Percentiles rank a stretch among this genome's conserved stretches.
Evolutionary conservation across 2,329 filamentous ascomycete species (phyloP).

Genomic region (Exophiala sp.): DNA sequence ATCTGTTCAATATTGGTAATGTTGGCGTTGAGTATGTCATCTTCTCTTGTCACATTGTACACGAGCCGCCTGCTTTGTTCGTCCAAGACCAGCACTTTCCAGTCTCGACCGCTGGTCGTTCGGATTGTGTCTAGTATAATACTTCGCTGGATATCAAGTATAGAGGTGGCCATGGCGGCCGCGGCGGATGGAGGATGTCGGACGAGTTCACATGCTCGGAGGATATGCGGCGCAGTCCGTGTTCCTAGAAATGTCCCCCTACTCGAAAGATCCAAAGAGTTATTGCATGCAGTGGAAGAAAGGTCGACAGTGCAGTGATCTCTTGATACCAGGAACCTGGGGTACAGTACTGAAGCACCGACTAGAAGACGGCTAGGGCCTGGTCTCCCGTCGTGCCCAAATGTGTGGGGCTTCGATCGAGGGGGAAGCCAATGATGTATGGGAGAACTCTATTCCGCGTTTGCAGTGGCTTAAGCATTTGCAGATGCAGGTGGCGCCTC

Average conservation of each 20-base stretch:
- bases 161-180: slow-evolving; percentile 73
- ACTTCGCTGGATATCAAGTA: slow-evolving; percentile 74
- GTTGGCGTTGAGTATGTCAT: slow-evolving; percentile 95
- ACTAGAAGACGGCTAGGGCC: too few relatives aligned
- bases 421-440: too few relatives aligned
- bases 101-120: slow-evolving; percentile 49
- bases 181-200: neutral
- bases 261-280: too few relatives aligned
- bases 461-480: too few relatives aligned
- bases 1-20: slow-evolving; percentile 96
- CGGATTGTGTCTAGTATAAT: slow-evolving; percentile 27
- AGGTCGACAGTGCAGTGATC: too few relatives aligned
- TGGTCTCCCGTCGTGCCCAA: too few relatives aligned
- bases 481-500: too few relatives aligned
- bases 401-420: too few relatives aligned
- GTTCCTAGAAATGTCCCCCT: too few relatives aligned
- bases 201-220: slow-evolving; percentile 15
- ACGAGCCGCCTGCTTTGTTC: slow-evolving; percentile 78
- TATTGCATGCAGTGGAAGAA: neutral
- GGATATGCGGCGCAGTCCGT: neutral
- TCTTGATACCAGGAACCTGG: too few relatives aligned
- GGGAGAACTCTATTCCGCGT: too few relatives aligned
- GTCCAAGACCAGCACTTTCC: slow-evolving; percentile 95
- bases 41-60: slow-evolving; percentile 86
- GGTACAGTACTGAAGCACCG: too few relatives aligned